A percentile compares a stretch with the other conserved stretches of the same genome.
phyloP scores from a whole-genome alignment of 2,329 filamentous ascomycete species.

The Fusarium sp. region DNA sequence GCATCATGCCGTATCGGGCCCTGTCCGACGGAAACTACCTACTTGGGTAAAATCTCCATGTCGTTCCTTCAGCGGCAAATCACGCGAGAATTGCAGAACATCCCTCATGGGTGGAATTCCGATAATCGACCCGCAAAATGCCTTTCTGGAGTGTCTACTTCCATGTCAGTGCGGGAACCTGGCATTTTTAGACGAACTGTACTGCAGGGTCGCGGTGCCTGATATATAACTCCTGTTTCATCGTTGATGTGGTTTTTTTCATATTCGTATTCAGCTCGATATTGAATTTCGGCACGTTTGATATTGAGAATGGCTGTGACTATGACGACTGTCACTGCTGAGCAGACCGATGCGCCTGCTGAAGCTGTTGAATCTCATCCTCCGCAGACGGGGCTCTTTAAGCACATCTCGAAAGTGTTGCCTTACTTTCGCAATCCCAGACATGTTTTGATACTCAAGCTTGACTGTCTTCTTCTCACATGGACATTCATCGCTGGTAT shows the following conservation, averaged over 20 bases:
- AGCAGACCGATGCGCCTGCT: not conserved
- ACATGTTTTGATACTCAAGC: constrained; percentile 54
- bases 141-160: constrained; percentile 23
- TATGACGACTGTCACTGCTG: constrained; percentile 18
- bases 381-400: constrained; percentile 39
- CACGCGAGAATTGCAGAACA: constrained; percentile 36
- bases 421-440: constrained; percentile 50
- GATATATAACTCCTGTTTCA: constrained; percentile 35
- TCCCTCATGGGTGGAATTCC: constrained; percentile 22
- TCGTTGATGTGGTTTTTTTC: constrained; percentile 5
- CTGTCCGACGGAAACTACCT: constrained; percentile 37
- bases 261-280: not conserved
- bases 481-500: constrained; percentile 56
- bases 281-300: too few species aligned
- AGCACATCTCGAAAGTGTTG: constrained; percentile 33
- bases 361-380: constrained; percentile 8
- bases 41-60: constrained; percentile 26
- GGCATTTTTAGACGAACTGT: not conserved
- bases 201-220: constrained; percentile 16
- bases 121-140: constrained; percentile 32
- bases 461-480: constrained; percentile 53
- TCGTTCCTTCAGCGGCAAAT: constrained; percentile 43
- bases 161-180: constrained; percentile 9
- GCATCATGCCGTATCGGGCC: constrained; percentile 18
- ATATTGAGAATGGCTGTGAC: not conserved